Base-by-base conservation (phyloP, 306 rosid genomes). In the Cicer bijugum region DNA sequence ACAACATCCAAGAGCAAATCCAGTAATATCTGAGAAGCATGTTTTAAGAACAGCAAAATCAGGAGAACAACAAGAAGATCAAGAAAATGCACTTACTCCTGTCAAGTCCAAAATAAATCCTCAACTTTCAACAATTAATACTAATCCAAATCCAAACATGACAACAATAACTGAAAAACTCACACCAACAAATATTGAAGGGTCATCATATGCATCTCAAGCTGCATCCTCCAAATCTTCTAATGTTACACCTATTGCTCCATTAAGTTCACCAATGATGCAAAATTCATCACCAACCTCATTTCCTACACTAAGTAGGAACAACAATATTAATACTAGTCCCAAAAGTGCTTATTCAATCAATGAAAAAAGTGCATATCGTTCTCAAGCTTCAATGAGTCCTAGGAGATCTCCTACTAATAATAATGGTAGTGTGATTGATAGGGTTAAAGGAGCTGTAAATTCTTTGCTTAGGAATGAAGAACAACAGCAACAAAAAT, bases 361-460 rank as follows among this genome's bases (percentile, higher is more conserved):
- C 3, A 23, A 23, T 23, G 28, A 23, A 23, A 23, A 23, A 23
- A 33, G 10, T 59, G 6, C 19, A 7, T 33, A 59, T 59, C 0
- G 6, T 12, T 33, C 66, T 59, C 66, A 84, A 38, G 80, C 69
- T 33, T 35, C 12, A 43, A 73, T 78, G 38, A 83, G 81, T 80
- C 87, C 90, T 1, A 67, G 60, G 53, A 87, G 16, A 82, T 12
- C 35, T 65, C 67, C 88, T 6, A 65, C 80, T 2, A 76, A 74
- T 28, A 87, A 40, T 63, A 43, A 79, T 60, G 51, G 12, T 2
- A 85, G 96, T 51, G 84, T 94, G 46, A 82, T 91, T 47, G 91
- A 86, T 56, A 91, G 82, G 82, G 78, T 94, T 76, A 91, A 44
- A 81, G 95, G 86, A 68, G 95, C 92, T 75, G 90, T 94, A 2